Evolutionary conservation across 2,329 filamentous ascomycete genomes (phyloP).

Genomic region (Esteya vermicola): DNA sequence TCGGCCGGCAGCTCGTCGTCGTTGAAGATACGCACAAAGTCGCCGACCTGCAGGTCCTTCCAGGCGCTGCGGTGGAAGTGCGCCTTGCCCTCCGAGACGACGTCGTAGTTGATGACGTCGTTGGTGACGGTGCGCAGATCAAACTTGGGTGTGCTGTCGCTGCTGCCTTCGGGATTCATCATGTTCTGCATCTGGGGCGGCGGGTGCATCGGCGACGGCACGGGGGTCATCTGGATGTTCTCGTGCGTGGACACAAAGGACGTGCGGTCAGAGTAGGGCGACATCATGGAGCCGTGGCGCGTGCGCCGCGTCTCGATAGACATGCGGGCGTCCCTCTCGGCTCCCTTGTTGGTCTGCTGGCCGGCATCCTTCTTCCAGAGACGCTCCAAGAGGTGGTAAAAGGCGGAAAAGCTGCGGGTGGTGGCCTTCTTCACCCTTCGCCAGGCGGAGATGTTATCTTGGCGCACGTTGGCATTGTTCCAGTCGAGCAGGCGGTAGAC

Average conservation of each 20-base stretch:
- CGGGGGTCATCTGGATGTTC: constrained; percentile 91
- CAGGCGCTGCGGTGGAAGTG: constrained; percentile 86
- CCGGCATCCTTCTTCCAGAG: constrained; percentile 36
- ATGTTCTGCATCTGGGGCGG: constrained; percentile 17
- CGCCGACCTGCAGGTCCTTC: constrained; percentile 91
- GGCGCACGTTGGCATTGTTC: constrained; percentile 84
- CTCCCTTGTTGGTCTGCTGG: constrained; percentile 32
- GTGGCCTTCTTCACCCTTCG: constrained; percentile 81
- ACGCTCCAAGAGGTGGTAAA: constrained; percentile 33
- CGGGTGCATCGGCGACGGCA: constrained; percentile 44
- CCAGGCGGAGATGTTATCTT: constrained; percentile 77
- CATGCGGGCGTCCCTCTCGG: constrained; percentile 32
- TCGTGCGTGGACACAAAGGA: constrained; percentile 43
- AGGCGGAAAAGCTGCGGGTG: constrained; percentile 41
- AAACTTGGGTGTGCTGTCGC: constrained; percentile 16
- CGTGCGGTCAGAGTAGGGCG: constrained; percentile 29
- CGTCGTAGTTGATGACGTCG: constrained; percentile 58
- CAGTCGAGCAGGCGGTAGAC: constrained; percentile 81
- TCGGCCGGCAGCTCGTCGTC: constrained; percentile 93
- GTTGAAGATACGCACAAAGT: constrained; percentile 93
- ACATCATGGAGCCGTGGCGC: constrained; percentile 38
- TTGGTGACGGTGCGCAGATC: constrained; percentile 32
- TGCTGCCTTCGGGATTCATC: constrained; percentile 22
- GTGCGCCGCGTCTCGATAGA: constrained; percentile 50
- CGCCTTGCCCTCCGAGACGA: constrained; percentile 52